Evolutionary conservation across 2,329 filamentous ascomycete genomes (phyloP).

Genomic region (Dactylellina drechsleri): DNA sequence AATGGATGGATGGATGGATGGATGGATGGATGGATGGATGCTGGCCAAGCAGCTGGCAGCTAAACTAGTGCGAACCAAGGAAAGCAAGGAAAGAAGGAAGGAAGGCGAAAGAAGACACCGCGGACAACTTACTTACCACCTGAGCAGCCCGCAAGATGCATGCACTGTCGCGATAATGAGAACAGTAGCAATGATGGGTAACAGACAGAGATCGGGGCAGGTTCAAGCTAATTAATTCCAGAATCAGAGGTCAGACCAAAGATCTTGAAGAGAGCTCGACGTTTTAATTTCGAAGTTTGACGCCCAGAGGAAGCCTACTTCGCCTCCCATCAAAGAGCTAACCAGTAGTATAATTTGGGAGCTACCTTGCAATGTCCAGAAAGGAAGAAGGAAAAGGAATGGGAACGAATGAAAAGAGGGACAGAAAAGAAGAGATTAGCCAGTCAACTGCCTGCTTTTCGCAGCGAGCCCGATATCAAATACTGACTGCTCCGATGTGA

Average conservation of each 20-base stretch:
- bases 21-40: background rate
- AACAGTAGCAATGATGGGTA: background rate
- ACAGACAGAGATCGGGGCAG: background rate
- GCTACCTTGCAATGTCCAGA: background rate
- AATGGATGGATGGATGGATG: background rate
- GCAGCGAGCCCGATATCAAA: too few species aligned
- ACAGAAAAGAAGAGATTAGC: conserved; percentile 14
- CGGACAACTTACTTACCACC: background rate
- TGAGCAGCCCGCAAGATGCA: background rate
- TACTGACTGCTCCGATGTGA: too few species aligned
- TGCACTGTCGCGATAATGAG: background rate
- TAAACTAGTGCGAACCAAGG: background rate
- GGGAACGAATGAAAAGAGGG: background rate
- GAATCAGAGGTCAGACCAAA: too few species aligned
- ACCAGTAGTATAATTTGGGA: background rate
- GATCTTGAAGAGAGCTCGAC: too few species aligned
- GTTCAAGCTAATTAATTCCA: background rate
- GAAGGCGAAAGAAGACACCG: conserved; percentile 30
- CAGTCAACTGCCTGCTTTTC: background rate
- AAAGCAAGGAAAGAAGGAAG: conserved; percentile 1
- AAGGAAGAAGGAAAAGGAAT: conserved; percentile 16
- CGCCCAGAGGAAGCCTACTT: too few species aligned
- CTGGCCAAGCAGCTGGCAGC: background rate
- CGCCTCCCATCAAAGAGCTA: background rate
- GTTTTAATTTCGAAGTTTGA: too few species aligned